These are phyloP conservation scores for Passalora sequoiae DNA, from an alignment of 2,329 filamentous ascomycete genomes.

Conservation along the genomic window DNA sequence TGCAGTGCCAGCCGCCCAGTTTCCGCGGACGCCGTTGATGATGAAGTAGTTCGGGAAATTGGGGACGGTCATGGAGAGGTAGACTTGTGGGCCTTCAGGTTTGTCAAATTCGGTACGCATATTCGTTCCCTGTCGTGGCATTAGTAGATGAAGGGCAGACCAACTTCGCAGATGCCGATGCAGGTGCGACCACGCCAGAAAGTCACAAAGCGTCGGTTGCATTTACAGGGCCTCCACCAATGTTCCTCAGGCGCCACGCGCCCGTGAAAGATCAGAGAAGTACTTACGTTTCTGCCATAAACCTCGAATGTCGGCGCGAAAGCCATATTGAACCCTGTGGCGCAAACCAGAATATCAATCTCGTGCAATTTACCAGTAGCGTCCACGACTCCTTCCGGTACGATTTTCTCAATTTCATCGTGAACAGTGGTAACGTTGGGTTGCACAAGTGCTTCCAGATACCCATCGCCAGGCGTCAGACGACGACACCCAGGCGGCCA, in stretches of 20 bases:
- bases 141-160: no score
- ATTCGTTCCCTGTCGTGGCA: constrained; percentile 18
- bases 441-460: constrained; percentile 34
- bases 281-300: background rate
- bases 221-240: no score
- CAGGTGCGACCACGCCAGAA: no score
- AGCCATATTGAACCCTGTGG: constrained; percentile 33
- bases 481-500: constrained; percentile 62
- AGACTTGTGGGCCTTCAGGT: constrained; percentile 36
- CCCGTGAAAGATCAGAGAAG: no score
- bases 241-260: no score
- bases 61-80: constrained; percentile 21
- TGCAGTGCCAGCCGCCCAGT: background rate
- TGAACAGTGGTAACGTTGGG: constrained; percentile 25
- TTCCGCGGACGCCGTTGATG: background rate
- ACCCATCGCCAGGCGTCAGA: constrained; percentile 48
- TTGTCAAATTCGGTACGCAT: constrained; percentile 35
- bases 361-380: constrained; percentile 17
- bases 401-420: constrained; percentile 22
- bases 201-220: no score
- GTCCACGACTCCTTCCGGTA: constrained; percentile 21
- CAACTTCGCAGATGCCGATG: no score
- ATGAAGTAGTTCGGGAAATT: constrained; percentile 28
- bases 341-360: constrained; percentile 31
- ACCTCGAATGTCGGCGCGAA: constrained; percentile 33